Base-by-base conservation (phyloP, 148 eudicot genomes). In the Rhododendron mucronatum region DNA sequence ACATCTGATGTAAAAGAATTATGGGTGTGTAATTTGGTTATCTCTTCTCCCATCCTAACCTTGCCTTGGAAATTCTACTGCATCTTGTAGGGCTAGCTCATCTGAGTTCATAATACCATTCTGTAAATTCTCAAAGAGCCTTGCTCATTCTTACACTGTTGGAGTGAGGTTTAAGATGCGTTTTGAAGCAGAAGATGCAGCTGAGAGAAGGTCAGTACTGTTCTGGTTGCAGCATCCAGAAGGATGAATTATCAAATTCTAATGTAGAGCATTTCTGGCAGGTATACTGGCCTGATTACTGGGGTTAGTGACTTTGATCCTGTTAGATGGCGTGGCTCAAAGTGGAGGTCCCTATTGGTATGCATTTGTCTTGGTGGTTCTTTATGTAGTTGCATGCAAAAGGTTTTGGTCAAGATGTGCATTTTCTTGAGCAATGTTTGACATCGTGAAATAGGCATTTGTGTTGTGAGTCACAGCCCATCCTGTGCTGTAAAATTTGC, bases 321-420 rank as follows among this genome's bases (percentile, higher is more conserved):
- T 33, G 86, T 88, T 75, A 92, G 95, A 78, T 97, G 99, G 99
- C 93, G 96, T 45, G 95, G 99, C 79, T 97, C 99, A 13, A 97
- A 94, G 87, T 97, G 99, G 99, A 94, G 93, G 89, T 91, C 95
- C 94, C 85, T 97, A 50, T 87, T 92, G 98, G 99, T 97, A 94
- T 73, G 93, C 71, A 39, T 59, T 16, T 69, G 1, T 14, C 61
- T 50, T 53, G 48, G 9, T 79, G 67, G 39, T 55, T 80, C 44
- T 16, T 4, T 33, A 21, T 59, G 80, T 65, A 35, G 15, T 75
- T 57, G 14, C 39, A 9, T 41, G 45, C 33, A 10, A 23, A 51
- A 28, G 53, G 28, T 20, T 39, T 76, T 76, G 47, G 26, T 20
- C 12, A 37, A 50, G 47, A 41, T 76, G 80, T 41, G 26, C 81